These are phyloP conservation scores for Ogataea ganodermae DNA, from an alignment of 805 yeast species.

Conservation along the genomic window DNA sequence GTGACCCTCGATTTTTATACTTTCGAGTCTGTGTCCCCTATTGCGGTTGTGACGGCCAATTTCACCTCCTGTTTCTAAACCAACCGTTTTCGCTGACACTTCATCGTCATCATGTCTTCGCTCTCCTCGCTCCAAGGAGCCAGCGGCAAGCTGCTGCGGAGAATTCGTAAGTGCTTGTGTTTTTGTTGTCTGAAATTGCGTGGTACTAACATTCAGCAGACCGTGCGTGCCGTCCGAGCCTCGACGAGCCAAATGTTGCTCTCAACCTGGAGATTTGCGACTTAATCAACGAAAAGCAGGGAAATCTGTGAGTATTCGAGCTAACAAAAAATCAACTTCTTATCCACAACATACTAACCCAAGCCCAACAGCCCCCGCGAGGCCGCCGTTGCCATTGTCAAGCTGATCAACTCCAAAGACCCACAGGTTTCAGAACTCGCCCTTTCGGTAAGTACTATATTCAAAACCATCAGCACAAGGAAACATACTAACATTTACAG, in stretches of 20 bases:
- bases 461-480: constrained; percentile 6
- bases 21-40: not conserved
- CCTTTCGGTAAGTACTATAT: constrained; percentile 34
- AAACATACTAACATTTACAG: constrained; percentile 1
- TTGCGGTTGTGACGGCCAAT: constrained; percentile 3
- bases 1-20: not conserved
- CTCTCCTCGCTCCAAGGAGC: constrained; percentile 36
- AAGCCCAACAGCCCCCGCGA: constrained; percentile 67
- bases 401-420: constrained; percentile 77
- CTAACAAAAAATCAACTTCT: constrained; percentile 10
- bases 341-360: constrained; percentile 7
- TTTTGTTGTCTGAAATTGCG: no score
- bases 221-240: constrained; percentile 84
- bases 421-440: constrained; percentile 85
- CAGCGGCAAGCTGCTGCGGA: constrained; percentile 39
- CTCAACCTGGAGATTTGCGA: constrained; percentile 92
- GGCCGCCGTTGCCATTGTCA: constrained; percentile 85
- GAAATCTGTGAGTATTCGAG: constrained; percentile 45
- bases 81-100: not conserved
- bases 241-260: constrained; percentile 84
- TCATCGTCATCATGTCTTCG: constrained; percentile 30
- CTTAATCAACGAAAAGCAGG: constrained; percentile 89
- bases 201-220: constrained; percentile 37
- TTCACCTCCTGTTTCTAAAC: not conserved
- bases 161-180: constrained; percentile 39